Evolutionary conservation across 2,329 filamentous ascomycete species (phyloP), one percentile per base, ranked within the genome.

Genomic region (Falciphora oryzae): DNA sequence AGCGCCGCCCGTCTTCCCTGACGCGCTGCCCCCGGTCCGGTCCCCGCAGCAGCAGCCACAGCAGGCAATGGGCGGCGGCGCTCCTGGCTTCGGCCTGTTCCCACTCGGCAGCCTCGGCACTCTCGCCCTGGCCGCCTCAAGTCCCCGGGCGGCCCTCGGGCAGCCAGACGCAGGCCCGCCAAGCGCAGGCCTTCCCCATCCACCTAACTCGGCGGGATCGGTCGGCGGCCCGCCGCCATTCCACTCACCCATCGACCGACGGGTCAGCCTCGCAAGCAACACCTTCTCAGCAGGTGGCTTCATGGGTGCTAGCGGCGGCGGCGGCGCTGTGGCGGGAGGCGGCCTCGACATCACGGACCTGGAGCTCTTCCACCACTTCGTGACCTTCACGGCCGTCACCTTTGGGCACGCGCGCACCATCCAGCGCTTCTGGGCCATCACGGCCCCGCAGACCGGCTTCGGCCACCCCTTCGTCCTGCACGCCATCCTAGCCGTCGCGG

Each of bases 351-450:
- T 64, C 18, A 56, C 44, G 14, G 80, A 84, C 59, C 74, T 84
- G 11, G 81, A 85, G 67, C 76, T 85, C 1, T 73, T 85, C 8
- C 81, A 85, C 68, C 81, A 85, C 71, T 85, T 77, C 67, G 78
- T 76, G 59, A 80, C 77, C 0, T 78, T 77, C 13, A 85, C 83
- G 0, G 78, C 77, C 63, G 73, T 75, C n/a, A 83, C 81, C 0
- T 71, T 85, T 3, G 77, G 77, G 5, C 73, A 72, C 8, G 76
- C 80, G 53, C 73, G 77, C 0, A 68, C 72, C 8, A 67, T 82
- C 3, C 78, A 78, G 57, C 74, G 76, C 44, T 75, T 83, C 35
- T 84, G 80, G 78, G 77, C 78, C 8, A 73, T 80, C 10, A 79
- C 78, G 63, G 77, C 80, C 3, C 78, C 82, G 14, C 75, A 77